A percentile compares a stretch with the other conserved stretches of the same genome.
Conservation (phyloP, 176 grass and related monocot species). For the barley (Hordeum vulgare) region MorexV3_pseudomolecules_assembly NC_058523.1:115016423-115016922, state of each 20-base stretch:
- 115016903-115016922: background rate
- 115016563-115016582: background rate
- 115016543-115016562: background rate
- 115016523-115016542: conserved; percentile 7
- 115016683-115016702: background rate
- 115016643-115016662: conserved; percentile 10
- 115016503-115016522: background rate
- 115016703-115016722: background rate
- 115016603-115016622: conserved; percentile 7
- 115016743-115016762: conserved; percentile 4
- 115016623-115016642: conserved; percentile 13
- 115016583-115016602: background rate
- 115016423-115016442: no score
- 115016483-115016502: background rate
- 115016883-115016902: background rate
- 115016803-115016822: background rate
- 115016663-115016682: background rate
- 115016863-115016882: background rate
- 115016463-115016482: background rate
- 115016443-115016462: no score
- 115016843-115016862: background rate
- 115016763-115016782: background rate
- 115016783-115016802: background rate
- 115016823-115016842: background rate
- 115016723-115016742: background rate